Percentiles rank a stretch among this genome's conserved stretches.
Conservation (phyloP, 192 early-diverging fungal genomes). For the Helicostylum pulchrum region DNA sequence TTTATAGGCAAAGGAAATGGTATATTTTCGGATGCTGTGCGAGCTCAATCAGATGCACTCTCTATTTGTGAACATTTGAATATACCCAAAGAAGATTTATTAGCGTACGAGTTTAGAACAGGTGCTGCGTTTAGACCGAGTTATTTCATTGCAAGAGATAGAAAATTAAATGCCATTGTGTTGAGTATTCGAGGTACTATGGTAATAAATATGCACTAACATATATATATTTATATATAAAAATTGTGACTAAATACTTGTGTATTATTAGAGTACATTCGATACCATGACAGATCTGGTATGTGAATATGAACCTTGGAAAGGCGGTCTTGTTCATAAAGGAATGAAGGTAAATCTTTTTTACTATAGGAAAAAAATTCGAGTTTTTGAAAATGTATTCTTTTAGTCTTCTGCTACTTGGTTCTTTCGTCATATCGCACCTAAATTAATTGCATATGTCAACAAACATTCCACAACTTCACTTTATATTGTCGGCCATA, state of each 20-base stretch:
- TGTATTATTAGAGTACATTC: constrained; percentile 51
- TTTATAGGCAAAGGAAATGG: constrained; percentile 74
- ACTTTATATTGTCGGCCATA: constrained; percentile 74
- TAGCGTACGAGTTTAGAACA: constrained; percentile 69
- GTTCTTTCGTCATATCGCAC: constrained; percentile 66
- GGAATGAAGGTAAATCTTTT: constrained; percentile 57
- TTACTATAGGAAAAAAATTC: neutral
- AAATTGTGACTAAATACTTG: neutral
- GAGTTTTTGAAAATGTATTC: no score
- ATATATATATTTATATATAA: neutral
- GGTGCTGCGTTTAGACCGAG: constrained; percentile 66
- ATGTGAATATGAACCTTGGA: constrained; percentile 79
- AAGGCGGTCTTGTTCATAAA: constrained; percentile 74
- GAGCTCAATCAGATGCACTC: constrained; percentile 64
- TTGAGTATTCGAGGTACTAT: constrained; percentile 71
- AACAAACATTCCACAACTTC: constrained; percentile 50
- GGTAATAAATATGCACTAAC: constrained; percentile 35
- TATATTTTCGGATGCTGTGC: constrained; percentile 62
- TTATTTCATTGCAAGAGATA: constrained; percentile 71
- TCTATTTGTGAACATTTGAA: constrained; percentile 62
- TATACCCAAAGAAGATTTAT: constrained; percentile 60
- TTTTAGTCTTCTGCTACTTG: constrained; percentile 62
- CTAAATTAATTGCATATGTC: constrained; percentile 62
- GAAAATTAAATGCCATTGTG: constrained; percentile 60
- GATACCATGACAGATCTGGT: constrained; percentile 76